phyloP scores from a whole-genome alignment of 768 basidiomycete species.

The Filobasidium floriforme region DNA sequence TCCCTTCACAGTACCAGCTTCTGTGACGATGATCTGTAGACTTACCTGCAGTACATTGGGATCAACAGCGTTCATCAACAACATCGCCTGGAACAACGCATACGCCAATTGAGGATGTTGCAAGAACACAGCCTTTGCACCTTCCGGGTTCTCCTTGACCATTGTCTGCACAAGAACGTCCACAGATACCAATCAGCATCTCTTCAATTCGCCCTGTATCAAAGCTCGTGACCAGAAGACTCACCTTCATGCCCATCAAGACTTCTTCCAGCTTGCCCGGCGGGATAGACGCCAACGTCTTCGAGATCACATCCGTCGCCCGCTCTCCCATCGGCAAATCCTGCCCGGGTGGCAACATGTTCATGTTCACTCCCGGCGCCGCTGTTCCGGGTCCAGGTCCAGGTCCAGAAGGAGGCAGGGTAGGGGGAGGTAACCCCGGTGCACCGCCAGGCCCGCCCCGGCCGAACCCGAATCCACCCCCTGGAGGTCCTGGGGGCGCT shows the following conservation, averaged over 20 bases:
- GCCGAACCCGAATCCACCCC: slow-evolving; percentile 15
- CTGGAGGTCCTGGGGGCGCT: slow-evolving; percentile 4
- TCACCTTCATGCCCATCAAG: slow-evolving; percentile 94
- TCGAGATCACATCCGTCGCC: slow-evolving; percentile 73
- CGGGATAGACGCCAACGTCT: slow-evolving; percentile 73
- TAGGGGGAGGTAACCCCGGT: slow-evolving; percentile 10
- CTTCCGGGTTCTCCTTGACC: slow-evolving; percentile 81
- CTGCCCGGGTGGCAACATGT: slow-evolving; percentile 66
- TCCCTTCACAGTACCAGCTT: background rate
- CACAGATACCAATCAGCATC: too few relatives aligned
- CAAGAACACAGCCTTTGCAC: slow-evolving; percentile 69
- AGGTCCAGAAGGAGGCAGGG: slow-evolving; percentile 11
- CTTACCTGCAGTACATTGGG: slow-evolving; percentile 69
- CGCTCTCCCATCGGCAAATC: slow-evolving; percentile 63
- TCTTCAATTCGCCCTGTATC: too few relatives aligned
- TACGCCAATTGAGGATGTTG: slow-evolving; percentile 89
- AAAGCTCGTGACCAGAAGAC: slow-evolving; percentile 17
- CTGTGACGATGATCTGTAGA: background rate
- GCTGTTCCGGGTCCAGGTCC: background rate
- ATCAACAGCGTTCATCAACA: slow-evolving; percentile 90
- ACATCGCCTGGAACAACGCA: slow-evolving; percentile 87
- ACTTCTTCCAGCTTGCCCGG: slow-evolving; percentile 84
- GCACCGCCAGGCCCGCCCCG: background rate
- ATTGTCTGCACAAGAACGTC: slow-evolving; percentile 62
- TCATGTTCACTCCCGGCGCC: slow-evolving; percentile 45